A percentile compares a stretch with the other conserved stretches of the same genome.
These are phyloP conservation scores for Didymella glomerata DNA, from an alignment of 2,329 filamentous ascomycete species.

Conservation along the genomic window DNA sequence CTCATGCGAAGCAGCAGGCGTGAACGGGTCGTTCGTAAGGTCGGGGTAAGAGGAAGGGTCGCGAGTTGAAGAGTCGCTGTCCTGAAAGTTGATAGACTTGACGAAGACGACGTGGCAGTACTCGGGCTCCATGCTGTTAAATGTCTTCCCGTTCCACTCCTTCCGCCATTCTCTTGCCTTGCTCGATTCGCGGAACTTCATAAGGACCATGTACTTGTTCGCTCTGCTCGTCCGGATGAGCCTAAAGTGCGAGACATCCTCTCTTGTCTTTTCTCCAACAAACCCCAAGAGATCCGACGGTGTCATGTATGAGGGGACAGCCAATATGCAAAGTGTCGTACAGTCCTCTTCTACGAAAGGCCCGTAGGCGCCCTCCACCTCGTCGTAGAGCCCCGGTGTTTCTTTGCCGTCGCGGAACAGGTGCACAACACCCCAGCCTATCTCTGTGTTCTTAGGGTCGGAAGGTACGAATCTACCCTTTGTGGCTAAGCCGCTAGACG, in stretches of 20 bases:
- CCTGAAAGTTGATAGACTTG: constrained; percentile 86
- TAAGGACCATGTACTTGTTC: constrained; percentile 92
- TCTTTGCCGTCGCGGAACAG: constrained; percentile 88
- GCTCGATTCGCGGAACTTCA: constrained; percentile 85
- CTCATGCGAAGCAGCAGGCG: constrained; percentile 58
- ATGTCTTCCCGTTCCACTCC: constrained; percentile 91
- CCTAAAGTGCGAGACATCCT: constrained; percentile 89
- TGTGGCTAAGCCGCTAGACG: constrained; percentile 71
- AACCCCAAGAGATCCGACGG: constrained; percentile 91
- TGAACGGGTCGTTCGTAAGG: constrained; percentile 71
- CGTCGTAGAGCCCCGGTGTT: constrained; percentile 67
- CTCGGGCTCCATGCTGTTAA: constrained; percentile 93
- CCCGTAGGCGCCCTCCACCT: constrained; percentile 48
- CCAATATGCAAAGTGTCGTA: constrained; percentile 90
- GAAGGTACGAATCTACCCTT: constrained; percentile 82
- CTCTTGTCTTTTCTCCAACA: constrained; percentile 84
- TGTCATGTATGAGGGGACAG: constrained; percentile 92
- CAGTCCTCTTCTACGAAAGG: constrained; percentile 69
- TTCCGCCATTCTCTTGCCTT: constrained; percentile 81
- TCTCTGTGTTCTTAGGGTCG: constrained; percentile 74
- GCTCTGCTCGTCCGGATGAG: constrained; percentile 90
- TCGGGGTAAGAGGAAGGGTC: constrained; percentile 65
- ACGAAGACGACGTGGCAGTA: constrained; percentile 96
- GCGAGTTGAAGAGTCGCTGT: constrained; percentile 57
- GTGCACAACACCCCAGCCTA: constrained; percentile 93